Evolutionary conservation across 2,329 filamentous ascomycete genomes (phyloP).

Genomic region (Elsinoe arachidis): DNA sequence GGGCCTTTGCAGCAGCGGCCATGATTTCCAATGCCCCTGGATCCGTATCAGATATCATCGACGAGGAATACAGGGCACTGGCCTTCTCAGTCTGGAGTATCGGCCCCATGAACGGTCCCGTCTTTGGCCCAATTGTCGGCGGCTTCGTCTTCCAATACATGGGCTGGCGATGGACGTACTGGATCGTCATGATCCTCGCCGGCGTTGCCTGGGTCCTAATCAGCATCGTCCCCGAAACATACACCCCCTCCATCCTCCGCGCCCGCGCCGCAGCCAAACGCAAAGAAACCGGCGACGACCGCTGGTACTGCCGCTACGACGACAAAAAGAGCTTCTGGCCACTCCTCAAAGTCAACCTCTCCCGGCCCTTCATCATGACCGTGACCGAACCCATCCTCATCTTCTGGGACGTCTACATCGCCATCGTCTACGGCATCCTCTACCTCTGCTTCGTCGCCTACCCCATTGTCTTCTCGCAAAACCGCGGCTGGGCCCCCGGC

Average conservation of each 20-base stretch:
- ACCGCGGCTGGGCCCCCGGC: constrained; percentile 68
- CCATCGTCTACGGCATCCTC: constrained; percentile 75
- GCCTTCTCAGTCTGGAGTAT: constrained; percentile 77
- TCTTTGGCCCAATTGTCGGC: constrained; percentile 62
- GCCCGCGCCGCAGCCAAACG: constrained; percentile 55
- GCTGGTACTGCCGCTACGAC: constrained; percentile 77
- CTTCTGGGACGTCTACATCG: constrained; percentile 62
- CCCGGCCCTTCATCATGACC: constrained; percentile 67
- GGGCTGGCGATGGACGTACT: constrained; percentile 56
- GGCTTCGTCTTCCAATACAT: constrained; percentile 70
- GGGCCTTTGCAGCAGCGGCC: constrained; percentile 64
- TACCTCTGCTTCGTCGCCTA: constrained; percentile 89
- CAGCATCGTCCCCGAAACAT: constrained; percentile 61
- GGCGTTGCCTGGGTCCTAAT: constrained; percentile 54
- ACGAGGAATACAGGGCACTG: constrained; percentile 70
- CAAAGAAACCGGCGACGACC: constrained; percentile 59
- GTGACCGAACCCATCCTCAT: constrained; percentile 82
- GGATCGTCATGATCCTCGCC: constrained; percentile 59
- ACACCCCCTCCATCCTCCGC: constrained; percentile 62
- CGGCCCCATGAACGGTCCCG: constrained; percentile 67
- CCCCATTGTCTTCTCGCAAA: constrained; percentile 68
- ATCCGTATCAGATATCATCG: constrained; percentile 73
- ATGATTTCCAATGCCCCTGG: constrained; percentile 80
- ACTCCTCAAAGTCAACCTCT: constrained; percentile 65
- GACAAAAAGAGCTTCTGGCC: constrained; percentile 55